phyloP scores from a whole-genome alignment of 176 grass and related monocot genomes.

The Eremochloa ophiuroides region DNA sequence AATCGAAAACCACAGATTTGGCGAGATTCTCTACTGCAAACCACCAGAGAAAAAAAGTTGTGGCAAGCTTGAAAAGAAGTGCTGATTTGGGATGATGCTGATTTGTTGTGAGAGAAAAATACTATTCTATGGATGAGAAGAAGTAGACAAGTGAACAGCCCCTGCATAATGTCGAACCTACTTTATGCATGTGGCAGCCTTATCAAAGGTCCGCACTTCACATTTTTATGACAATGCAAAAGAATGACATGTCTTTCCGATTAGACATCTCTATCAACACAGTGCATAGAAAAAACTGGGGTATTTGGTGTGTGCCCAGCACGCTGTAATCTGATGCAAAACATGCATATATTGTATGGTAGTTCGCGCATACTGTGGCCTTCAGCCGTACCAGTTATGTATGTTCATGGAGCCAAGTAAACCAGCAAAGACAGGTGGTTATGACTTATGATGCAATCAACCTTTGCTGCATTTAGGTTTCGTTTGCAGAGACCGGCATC shows the following conservation, averaged over 20 bases:
- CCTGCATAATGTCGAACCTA: too few species aligned
- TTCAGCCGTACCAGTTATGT: neutral
- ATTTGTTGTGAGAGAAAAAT: too few species aligned
- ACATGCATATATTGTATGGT: neutral
- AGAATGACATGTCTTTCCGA: neutral
- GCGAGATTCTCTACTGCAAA: too few species aligned
- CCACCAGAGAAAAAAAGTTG: too few species aligned
- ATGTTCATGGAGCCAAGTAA: neutral
- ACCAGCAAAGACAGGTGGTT: neutral
- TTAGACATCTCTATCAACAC: slow-evolving; percentile 6
- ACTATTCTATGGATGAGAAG: too few species aligned
- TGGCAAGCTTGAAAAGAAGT: too few species aligned
- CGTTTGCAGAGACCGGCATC: neutral
- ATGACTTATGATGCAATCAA: neutral
- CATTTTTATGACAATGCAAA: neutral
- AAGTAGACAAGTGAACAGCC: too few species aligned
- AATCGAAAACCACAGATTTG: too few species aligned
- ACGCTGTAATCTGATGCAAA: neutral
- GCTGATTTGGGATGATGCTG: too few species aligned
- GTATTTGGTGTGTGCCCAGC: neutral
- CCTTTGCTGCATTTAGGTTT: neutral
- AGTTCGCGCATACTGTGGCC: neutral
- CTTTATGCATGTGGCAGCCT: too few species aligned
- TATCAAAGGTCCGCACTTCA: too few species aligned
- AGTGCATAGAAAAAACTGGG: neutral